Evolutionary conservation across 192 early-diverging fungal species (phyloP), one percentile per base, ranked within the genome.

Genomic region (Entomortierella lignicola): DNA sequence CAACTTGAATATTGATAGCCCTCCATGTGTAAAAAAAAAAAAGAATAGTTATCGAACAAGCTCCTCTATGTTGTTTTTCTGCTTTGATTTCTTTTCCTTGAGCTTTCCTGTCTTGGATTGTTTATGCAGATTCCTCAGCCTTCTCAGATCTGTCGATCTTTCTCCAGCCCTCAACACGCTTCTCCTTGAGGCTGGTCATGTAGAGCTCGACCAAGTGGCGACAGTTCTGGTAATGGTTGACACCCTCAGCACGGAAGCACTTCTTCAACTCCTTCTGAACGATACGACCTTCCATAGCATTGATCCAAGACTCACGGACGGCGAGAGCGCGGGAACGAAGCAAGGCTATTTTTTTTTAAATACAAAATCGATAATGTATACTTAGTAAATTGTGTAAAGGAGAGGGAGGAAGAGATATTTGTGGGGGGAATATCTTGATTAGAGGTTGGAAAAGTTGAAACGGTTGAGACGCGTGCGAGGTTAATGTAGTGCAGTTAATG

Each of bases 221-320:
- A 87, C 97, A 99, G 87, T 94, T 97, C 72, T 97, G 87, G 83
- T 92, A 89, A 82, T 96, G 93, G 85, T 99, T 99, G 64, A 95
- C 95, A 60, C 95, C 93, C 84, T 99, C 95, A 50, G 92, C 90
- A 32, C 89, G 85, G 83, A 96, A 94, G 88, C 97, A 99, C 91
- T 95, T 94, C 67, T 89, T 87, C 59, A 97, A 85, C 86, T 95
- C 93, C 61, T 97, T 88, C 64, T 92, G 86, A 21, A 96, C 81
- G 59, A 95, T 89, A 60, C 91, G 88, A 59, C 94, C 87, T 85
- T 97, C 95, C 90, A 96, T 92, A 32, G 87, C 89, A 62, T 93
- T 92, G n/a, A 99, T 92, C 92, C 96, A 94, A 71, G 96, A 88
- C 77, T 96, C 94, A 47, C 92, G 91, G 83, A 94, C 87, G 75